A percentile compares a stretch with the other conserved stretches of the same genome.
Conservation (phyloP, 192 early-diverging fungal species). For the Piromyces sp. region DNA sequence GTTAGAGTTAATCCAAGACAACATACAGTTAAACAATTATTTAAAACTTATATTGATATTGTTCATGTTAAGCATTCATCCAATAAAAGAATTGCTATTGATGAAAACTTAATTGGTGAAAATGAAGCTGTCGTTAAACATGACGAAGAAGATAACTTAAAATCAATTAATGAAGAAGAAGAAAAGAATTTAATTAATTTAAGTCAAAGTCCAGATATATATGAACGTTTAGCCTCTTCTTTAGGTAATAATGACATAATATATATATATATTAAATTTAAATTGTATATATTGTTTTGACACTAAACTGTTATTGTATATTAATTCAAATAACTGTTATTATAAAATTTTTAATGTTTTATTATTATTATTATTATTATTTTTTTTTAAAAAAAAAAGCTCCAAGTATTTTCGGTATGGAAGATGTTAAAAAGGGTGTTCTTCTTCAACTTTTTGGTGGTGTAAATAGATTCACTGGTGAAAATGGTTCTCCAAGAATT, state of each 20-base stretch:
- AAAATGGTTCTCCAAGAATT: conserved; percentile 12
- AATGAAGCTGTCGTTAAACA: conserved; percentile 36
- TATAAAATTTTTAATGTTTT: no score
- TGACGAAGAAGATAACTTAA: conserved; percentile 23
- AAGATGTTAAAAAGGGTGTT: conserved; percentile 95
- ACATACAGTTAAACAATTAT: conserved; percentile 73
- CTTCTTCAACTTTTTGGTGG: conserved; percentile 92
- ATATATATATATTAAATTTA: conserved; percentile 1
- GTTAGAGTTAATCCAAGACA: conserved; percentile 78
- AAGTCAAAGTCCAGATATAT: conserved; percentile 46
- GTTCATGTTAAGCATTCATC: conserved; percentile 77
- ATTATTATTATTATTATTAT: no score
- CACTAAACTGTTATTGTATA: no score
- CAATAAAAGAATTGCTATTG: conserved; percentile 46
- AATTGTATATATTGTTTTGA: no score
- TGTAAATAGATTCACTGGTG: conserved; percentile 60
- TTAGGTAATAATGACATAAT: conserved; percentile 23
- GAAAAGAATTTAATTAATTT: conserved; percentile 44
- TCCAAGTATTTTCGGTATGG: conserved; percentile 85
- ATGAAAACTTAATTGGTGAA: conserved; percentile 21
- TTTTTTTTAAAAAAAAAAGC: conserved; percentile 30
- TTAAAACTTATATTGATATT: conserved; percentile 88
- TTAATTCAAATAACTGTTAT: no score
- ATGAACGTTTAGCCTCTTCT: conserved; percentile 65
- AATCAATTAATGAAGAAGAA: conserved; percentile 24